Conservation (phyloP, 768 basidiomycete species). For the Suillus weaverae region DNA sequence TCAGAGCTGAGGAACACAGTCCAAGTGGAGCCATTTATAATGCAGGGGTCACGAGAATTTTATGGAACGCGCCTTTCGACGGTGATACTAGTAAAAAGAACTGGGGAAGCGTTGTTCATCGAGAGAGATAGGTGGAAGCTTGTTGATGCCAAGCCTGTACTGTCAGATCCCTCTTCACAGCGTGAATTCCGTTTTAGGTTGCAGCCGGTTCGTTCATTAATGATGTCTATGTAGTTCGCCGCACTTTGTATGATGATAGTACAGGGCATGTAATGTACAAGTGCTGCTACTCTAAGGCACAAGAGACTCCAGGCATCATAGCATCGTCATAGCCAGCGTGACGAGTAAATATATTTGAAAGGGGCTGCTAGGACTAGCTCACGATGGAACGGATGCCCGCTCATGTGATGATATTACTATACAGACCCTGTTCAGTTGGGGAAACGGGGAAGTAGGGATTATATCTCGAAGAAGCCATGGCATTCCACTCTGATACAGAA, state of each 20-base stretch:
- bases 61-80: slow-evolving; percentile 79
- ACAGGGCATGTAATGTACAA: slow-evolving; percentile 37
- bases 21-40: slow-evolving; percentile 53
- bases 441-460: slow-evolving; percentile 70
- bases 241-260: slow-evolving; percentile 23
- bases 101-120: slow-evolving; percentile 62
- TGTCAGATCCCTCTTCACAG: slow-evolving; percentile 42
- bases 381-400: slow-evolving; percentile 4
- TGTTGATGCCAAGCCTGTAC: slow-evolving; percentile 39
- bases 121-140: slow-evolving; percentile 71
- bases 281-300: slow-evolving; percentile 27
- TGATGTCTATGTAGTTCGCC: slow-evolving; percentile 20
- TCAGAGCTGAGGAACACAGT: slow-evolving; percentile 63
- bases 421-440: slow-evolving; percentile 54
- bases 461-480: slow-evolving; percentile 54
- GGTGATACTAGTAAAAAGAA: slow-evolving; percentile 61
- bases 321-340: slow-evolving; percentile 34
- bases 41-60: slow-evolving; percentile 20
- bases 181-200: slow-evolving; percentile 54
- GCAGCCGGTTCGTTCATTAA: slow-evolving; percentile 15
- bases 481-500: slow-evolving; percentile 61
- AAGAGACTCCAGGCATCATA: slow-evolving; percentile 20
- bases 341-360: slow-evolving; percentile 27
- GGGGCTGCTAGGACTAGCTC: slow-evolving; percentile 10
- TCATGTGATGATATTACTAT: slow-evolving; percentile 59